Evolutionary conservation across 2,329 filamentous ascomycete genomes (phyloP), one percentile per base, ranked within the genome.

Genomic region (Colletotrichum lupini): DNA sequence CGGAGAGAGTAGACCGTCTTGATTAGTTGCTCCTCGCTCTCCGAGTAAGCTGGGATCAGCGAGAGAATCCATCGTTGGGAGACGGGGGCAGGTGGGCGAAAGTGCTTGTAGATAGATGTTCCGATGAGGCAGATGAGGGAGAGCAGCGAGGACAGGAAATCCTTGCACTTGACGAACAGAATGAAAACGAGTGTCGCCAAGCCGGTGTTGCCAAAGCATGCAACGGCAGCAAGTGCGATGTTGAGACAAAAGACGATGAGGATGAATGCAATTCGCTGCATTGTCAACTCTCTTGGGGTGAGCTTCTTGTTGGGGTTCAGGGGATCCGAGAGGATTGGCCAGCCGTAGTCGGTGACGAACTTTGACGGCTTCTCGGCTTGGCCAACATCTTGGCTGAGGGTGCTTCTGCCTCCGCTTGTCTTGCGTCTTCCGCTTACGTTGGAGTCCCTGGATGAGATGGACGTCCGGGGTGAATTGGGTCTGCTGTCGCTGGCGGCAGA

Each of bases 1-100:
- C 53, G 63, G 16, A 67, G 53, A 14, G 63, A 67, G 53, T 67
- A 67, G 14, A 67, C 63, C 14, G 63, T 67, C 35, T 67, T 67
- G 63, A 67, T 49, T 35, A 67, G 63, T 26, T 67, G 63, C 26
- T 67, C 63, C 24, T 67, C 63, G 26, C 63, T 67, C 37, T 67
- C 63, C 26, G 63, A 67, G 53, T 67, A 67, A n/a, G 63, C 63
- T 11, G 63, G 63, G 7, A 67, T 67, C 11, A 67, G 63, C 2
- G 63, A 67, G 16, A 67, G 53, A 19, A 67, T 59, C 63, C 63
- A 67, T n/a, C 63, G 63, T 14, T 35, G 63, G 7, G 63, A 67
- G 5, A 67, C 63, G 1, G 63, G 63, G 2, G 53, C 63, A 8
- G 63, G 63, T 19, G 63, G 63, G n/a, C 63, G 63, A 37, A 67